Evolutionary conservation across 2,329 filamentous ascomycete genomes (phyloP), one percentile per base, ranked within the genome.

Genomic region (Cordyceps militaris): DNA sequence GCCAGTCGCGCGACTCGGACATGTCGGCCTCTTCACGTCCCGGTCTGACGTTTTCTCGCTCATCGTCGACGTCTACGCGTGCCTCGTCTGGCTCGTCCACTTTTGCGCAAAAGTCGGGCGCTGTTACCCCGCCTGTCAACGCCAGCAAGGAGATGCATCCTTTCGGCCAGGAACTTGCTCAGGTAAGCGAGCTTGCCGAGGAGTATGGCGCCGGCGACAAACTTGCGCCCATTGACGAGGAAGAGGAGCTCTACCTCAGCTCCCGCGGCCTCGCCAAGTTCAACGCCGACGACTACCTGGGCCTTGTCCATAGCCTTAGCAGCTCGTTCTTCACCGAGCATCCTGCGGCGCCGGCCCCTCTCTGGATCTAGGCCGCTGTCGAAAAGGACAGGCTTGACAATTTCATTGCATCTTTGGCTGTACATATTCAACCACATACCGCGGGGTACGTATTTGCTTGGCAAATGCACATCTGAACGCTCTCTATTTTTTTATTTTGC

Each of bases 171-270:
- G 94, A 99, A 73, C 78, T 97, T 55, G 91, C 90, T 58, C 88
- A 97, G 73, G 89, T 97, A 24, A 91, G 91, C 55, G 94, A 97
- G 73, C 82, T 97, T 16, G 93, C 88, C 0, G 94, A 97, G 73
- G 92, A 97, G 72, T 93, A 91, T 64, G 84, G 85, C 43, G 79
- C 84, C 30, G 79, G 81, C 61, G 79, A 83, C 38, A 74, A 79
- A 61, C 69, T 81, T 60, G 79, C 80, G n/a, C 76, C 84, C 47
- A 74, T 86, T 40, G 87, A 92, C 46, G 88, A 90, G 57, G 91
- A 95, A 70, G 72, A 74, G 52, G 81, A 89, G 66, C 77, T 82
- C 63, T 82, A 86, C 59, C 82, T 97, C 68, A 72, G 80, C 59
- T 78, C 80, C 24, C 84, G 83, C 61, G 90, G 89, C 2, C 79